Evolutionary conservation across 148 eudicot genomes (phyloP).

Genomic region (Vaccinium corymbosum): DNA sequence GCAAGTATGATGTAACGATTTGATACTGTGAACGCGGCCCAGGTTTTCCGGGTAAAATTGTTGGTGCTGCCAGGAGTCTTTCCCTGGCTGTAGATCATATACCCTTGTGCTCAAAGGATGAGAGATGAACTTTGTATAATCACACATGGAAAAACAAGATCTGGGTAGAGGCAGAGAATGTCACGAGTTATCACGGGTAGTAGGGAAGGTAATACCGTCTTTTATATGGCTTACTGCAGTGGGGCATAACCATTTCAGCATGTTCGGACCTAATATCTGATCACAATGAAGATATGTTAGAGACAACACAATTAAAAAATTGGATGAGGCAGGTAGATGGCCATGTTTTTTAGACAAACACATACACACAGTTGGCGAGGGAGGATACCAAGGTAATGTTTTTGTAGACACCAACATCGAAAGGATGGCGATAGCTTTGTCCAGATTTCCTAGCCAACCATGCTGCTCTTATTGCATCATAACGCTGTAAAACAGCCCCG

Average conservation of each 20-base stretch:
- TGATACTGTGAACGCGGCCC: neutral
- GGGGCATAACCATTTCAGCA: conserved; percentile 65
- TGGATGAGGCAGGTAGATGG: neutral
- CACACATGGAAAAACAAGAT: neutral
- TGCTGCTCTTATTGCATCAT: conserved; percentile 48
- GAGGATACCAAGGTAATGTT: conserved; percentile 47
- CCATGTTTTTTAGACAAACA: neutral
- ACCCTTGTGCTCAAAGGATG: neutral
- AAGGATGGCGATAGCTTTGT: conserved; percentile 54
- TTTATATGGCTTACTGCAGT: conserved; percentile 51
- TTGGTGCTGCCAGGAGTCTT: neutral
- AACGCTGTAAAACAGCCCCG: conserved; percentile 33
- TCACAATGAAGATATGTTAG: conserved; percentile 1
- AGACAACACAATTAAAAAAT: neutral
- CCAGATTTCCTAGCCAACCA: conserved; percentile 72
- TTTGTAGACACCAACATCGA: conserved; percentile 55
- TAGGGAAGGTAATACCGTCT: conserved; percentile 57
- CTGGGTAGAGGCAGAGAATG: neutral
- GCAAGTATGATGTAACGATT: neutral
- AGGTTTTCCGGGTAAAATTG: conserved; percentile 7
- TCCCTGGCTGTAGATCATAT: neutral
- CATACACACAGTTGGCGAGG: conserved; percentile 9
- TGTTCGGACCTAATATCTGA: conserved; percentile 63
- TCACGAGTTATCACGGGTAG: conserved; percentile 43
- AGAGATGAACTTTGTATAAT: neutral